A percentile compares a stretch with the other conserved stretches of the same genome.
Conservation (phyloP, 805 yeast genomes). For the Yarrowia deformans region DNA sequence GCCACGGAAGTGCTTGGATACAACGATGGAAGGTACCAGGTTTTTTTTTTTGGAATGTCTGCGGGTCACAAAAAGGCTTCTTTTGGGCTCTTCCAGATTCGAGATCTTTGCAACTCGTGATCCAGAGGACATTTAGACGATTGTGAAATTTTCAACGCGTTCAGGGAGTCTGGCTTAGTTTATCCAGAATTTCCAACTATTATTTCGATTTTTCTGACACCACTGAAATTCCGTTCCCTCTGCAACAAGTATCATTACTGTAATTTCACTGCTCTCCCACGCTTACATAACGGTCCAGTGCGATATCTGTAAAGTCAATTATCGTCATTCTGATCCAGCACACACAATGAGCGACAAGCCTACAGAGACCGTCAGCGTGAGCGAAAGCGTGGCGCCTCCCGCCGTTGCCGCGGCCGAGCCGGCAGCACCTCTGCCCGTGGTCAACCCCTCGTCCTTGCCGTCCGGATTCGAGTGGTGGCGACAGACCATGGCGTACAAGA, state of each 20-base stretch:
- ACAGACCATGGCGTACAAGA: conserved; percentile 69
- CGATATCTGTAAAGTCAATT: neutral
- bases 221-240: neutral
- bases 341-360: conserved; percentile 21
- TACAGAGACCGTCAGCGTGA: conserved; percentile 8
- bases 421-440: conserved; percentile 27
- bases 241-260: too few relatives aligned
- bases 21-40: too few relatives aligned
- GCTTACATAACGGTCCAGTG: neutral
- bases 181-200: too few relatives aligned
- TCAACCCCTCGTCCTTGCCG: conserved; percentile 20
- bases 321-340: neutral
- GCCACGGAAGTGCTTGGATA: too few relatives aligned
- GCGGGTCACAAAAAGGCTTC: too few relatives aligned
- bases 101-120: too few relatives aligned
- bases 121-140: too few relatives aligned
- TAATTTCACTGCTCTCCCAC: neutral
- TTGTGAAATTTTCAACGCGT: too few relatives aligned
- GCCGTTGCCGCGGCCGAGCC: conserved; percentile 4
- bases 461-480: conserved; percentile 83
- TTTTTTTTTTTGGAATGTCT: too few relatives aligned
- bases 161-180: too few relatives aligned
- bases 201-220: too few relatives aligned
- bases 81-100: too few relatives aligned
- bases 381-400: conserved; percentile 7